Conservation (phyloP, 2,329 filamentous ascomycete genomes). For the Talaromyces rugulosus region DNA sequence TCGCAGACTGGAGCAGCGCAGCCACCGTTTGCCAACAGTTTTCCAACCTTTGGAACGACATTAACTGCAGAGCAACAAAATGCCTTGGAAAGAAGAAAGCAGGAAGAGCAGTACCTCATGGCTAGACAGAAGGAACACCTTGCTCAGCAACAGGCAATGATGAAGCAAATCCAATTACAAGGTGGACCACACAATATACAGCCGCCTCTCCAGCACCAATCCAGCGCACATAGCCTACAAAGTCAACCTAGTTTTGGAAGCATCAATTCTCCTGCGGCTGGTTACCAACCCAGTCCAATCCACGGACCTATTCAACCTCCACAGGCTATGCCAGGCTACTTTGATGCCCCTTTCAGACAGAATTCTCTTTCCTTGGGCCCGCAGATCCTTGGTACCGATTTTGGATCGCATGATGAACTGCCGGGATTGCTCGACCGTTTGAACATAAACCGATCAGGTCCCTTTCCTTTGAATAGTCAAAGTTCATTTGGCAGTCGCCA, state of each 20-base stretch:
- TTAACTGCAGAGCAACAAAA: slow-evolving; percentile 97
- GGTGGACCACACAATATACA: slow-evolving; percentile 49
- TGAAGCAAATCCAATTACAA: slow-evolving; percentile 66
- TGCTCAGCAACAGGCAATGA: slow-evolving; percentile 77
- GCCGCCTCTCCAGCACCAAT: slow-evolving; percentile 80
- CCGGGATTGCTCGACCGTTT: slow-evolving; percentile 62
- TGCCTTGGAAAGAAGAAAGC: slow-evolving; percentile 90
- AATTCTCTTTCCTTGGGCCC: slow-evolving; percentile 37
- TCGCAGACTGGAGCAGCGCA: slow-evolving; percentile 59
- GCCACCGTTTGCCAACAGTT: slow-evolving; percentile 86
- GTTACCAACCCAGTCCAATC: slow-evolving; percentile 59
- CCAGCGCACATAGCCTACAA: slow-evolving; percentile 90
- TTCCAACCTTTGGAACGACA: slow-evolving; percentile 94
- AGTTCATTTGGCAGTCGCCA: slow-evolving; percentile 45
- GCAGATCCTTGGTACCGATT: slow-evolving; percentile 42
- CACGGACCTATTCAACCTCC: slow-evolving; percentile 55
- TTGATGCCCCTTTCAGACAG: slow-evolving; percentile 54
- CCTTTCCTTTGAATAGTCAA: slow-evolving; percentile 46
- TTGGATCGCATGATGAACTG: slow-evolving; percentile 66
- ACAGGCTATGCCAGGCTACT: slow-evolving; percentile 62
- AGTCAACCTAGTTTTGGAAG: slow-evolving; percentile 96
- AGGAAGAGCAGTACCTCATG: slow-evolving; percentile 96
- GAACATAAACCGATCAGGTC: slow-evolving; percentile 51
- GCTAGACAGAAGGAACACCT: slow-evolving; percentile 92
- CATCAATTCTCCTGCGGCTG: slow-evolving; percentile 74